These are phyloP conservation scores for Saturnispora sanitii DNA, from an alignment of 805 yeast species.

Conservation along the genomic window DNA sequence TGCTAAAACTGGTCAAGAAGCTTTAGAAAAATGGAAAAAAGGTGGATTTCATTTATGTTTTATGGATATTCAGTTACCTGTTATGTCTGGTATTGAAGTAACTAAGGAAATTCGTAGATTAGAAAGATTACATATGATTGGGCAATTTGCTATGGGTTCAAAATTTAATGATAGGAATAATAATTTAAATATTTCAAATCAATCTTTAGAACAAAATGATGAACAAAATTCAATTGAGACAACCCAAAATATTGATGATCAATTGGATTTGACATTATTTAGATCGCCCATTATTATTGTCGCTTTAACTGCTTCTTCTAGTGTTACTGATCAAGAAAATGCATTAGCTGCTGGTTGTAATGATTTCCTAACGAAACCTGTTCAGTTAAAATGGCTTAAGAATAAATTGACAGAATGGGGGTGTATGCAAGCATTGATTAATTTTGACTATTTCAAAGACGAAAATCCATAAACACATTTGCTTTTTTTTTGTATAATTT, in stretches of 20 bases:
- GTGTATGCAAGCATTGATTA: slow-evolving; percentile 95
- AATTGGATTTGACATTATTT: slow-evolving; percentile 51
- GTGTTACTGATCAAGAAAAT: slow-evolving; percentile 74
- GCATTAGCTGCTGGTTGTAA: slow-evolving; percentile 97
- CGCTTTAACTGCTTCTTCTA: slow-evolving; percentile 88
- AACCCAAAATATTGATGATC: slow-evolving; percentile 31
- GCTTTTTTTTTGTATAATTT: neutral
- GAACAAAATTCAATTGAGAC: neutral
- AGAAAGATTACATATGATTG: slow-evolving; percentile 73
- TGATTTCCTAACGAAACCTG: slow-evolving; percentile 93
- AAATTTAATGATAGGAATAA: slow-evolving; percentile 11
- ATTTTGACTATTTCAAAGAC: slow-evolving; percentile 84
- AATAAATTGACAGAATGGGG: slow-evolving; percentile 97
- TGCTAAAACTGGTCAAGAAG: slow-evolving; percentile 92
- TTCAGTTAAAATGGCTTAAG: slow-evolving; percentile 85
- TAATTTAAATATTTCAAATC: slow-evolving; percentile 6
- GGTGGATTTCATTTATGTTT: slow-evolving; percentile 93
- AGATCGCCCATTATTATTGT: slow-evolving; percentile 95
- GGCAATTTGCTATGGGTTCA: slow-evolving; percentile 33
- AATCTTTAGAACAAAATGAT: neutral
- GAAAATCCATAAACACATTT: too few relatives aligned
- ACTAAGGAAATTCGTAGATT: slow-evolving; percentile 82
- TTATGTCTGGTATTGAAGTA: slow-evolving; percentile 91
- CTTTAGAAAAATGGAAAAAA: slow-evolving; percentile 84
- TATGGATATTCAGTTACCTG: slow-evolving; percentile 97